Conservation (phyloP, 116 monocot species). For the Zostera marina region DNA sequence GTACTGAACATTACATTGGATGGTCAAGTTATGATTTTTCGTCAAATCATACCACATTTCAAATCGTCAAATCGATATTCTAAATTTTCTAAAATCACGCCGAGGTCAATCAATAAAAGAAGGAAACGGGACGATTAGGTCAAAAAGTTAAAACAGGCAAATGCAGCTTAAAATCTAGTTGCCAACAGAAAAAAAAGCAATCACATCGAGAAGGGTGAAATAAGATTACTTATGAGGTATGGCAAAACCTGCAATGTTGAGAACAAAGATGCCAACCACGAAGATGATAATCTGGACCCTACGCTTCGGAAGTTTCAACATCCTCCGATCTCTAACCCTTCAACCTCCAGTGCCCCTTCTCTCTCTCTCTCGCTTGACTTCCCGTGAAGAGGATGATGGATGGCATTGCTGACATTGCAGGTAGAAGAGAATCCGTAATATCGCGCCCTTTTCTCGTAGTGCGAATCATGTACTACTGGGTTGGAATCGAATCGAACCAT, state of each 20-base stretch:
- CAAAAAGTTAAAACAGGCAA: not conserved
- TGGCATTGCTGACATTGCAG: not conserved
- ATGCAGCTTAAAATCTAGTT: not conserved
- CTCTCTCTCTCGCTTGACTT: not conserved
- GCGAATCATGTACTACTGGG: too few species aligned
- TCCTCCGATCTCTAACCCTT: not conserved
- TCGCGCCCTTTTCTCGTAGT: not conserved
- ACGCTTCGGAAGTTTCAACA: slow-evolving; percentile 4
- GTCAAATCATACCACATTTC: too few species aligned
- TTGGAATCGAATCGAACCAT: too few species aligned
- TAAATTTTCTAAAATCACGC: too few species aligned
- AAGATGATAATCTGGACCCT: slow-evolving; percentile 1
- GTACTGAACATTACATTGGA: too few species aligned
- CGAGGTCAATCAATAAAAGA: too few species aligned
- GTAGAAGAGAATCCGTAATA: not conserved
- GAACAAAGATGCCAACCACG: slow-evolving; percentile 1
- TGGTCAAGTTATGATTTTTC: too few species aligned
- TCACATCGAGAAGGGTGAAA: not conserved
- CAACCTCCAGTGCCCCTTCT: not conserved
- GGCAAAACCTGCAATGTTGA: slow-evolving; percentile 6
- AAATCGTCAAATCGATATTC: too few species aligned
- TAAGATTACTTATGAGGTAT: not conserved
- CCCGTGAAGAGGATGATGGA: not conserved
- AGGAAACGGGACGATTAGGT: not conserved
- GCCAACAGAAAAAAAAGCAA: not conserved